phyloP scores from a whole-genome alignment of 148 eudicot species.

The Fagopyrum homotropicum region DNA sequence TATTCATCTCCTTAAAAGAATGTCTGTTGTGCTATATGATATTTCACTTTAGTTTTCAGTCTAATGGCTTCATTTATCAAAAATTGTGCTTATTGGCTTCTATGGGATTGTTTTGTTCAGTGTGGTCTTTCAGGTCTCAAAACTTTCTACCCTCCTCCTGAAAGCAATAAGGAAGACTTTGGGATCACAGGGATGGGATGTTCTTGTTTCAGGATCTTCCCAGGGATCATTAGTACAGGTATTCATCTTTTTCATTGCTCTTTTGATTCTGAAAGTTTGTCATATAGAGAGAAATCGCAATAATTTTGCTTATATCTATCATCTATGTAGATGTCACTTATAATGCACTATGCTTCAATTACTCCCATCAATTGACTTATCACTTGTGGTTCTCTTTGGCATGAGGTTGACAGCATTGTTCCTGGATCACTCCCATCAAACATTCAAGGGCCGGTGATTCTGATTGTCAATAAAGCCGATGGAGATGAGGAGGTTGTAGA shows the following conservation, averaged over 20 bases:
- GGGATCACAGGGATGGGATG: slow-evolving; percentile 93
- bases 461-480: slow-evolving; percentile 80
- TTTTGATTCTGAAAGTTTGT: neutral
- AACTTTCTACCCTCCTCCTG: slow-evolving; percentile 71
- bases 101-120: slow-evolving; percentile 29
- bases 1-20: neutral
- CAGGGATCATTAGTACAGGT: slow-evolving; percentile 81
- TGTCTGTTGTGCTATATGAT: neutral
- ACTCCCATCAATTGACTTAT: neutral
- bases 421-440: slow-evolving; percentile 78
- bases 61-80: neutral
- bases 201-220: slow-evolving; percentile 88
- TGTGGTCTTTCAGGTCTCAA: slow-evolving; percentile 93
- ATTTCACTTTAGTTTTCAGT: neutral
- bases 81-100: slow-evolving; percentile 4
- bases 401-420: slow-evolving; percentile 72
- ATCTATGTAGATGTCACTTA: neutral
- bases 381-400: neutral
- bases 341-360: neutral
- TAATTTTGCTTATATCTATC: neutral
- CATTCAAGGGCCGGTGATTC: slow-evolving; percentile 71
- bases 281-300: no score
- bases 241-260: neutral
- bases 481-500: slow-evolving; percentile 95
- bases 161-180: slow-evolving; percentile 64